Evolutionary conservation across 345 rosid species (phyloP), one percentile per base, ranked within the genome.

Genomic region (Lagerstroemia speciosa): DNA sequence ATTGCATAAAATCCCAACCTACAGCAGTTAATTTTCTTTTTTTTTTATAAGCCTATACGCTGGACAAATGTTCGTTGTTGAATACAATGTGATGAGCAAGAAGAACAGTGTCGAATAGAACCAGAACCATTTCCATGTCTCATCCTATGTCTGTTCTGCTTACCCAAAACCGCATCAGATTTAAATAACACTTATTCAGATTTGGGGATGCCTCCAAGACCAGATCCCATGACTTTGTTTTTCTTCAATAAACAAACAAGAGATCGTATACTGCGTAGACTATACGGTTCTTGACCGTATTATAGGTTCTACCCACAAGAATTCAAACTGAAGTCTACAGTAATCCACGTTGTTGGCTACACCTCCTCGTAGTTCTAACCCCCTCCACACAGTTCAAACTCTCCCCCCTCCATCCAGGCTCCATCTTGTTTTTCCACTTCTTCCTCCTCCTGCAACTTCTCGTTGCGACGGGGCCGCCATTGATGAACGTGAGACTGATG

Each of bases 381-480:
- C 17, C 34, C 62, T 65, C 30, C 64, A 46, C 43, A n/a, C 43
- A 62, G 24, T 16, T 14, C 33, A 24, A 31, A 17, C 9, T 19
- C 33, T n/a, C 17, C 19, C 19, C 9, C 40, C 26, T 40, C 55
- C 15, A 14, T 27, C n/a, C 30, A 11, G 15, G 41, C 43, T 64
- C 57, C 75, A 62, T 43, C 67, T 58, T 45, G 77, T 43, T 64
- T n/a, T n/a, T n/a, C n/a, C n/a, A n/a, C n/a, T n/a, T n/a, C n/a
- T n/a, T n/a, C n/a, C n/a, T n/a, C n/a, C 65, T 62, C 63, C 76
- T 74, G 86, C 92, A 88, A 85, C 90, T 78, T 63, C 88, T 86
- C 80, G 92, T 85, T 87, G 96, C 93, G 66, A 33, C 43, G 29
- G 16, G 33, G n/a, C 46, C 9, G 29, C 15, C 61, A 12, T 29